Percentiles rank a stretch among this genome's conserved stretches.
phyloP scores from a whole-genome alignment of 73 alveolate genomes.

The Paraurostyla sp. region DNA sequence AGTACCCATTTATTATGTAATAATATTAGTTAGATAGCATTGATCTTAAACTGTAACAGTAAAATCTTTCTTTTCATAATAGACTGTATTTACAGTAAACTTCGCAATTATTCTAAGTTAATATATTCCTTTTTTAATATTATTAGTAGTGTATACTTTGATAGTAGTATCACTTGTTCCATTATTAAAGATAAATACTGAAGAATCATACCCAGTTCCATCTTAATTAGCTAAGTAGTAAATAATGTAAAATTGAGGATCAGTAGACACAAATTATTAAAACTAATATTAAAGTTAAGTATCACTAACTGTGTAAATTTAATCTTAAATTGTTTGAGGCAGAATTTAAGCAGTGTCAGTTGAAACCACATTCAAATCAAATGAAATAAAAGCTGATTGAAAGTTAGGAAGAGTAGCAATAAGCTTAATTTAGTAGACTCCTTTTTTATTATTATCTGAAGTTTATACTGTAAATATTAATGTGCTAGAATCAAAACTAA shows the following conservation, averaged over 20 bases:
- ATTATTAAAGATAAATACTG: not conserved
- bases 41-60: not conserved
- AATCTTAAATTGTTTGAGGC: too few species aligned
- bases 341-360: too few species aligned
- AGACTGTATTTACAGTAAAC: not conserved
- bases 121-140: not conserved
- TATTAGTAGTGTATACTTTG: not conserved
- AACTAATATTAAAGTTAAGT: not conserved
- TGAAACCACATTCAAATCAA: too few species aligned
- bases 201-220: not conserved
- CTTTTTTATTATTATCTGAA: too few species aligned
- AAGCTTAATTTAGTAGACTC: too few species aligned
- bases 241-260: not conserved
- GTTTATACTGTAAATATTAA: not conserved
- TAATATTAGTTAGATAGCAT: not conserved
- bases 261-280: not conserved
- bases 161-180: not conserved
- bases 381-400: too few species aligned
- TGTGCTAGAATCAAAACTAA: not conserved
- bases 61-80: not conserved
- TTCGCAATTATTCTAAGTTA: not conserved
- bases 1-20: not conserved
- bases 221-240: not conserved
- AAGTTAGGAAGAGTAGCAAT: too few species aligned
- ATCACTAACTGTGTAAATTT: too few species aligned